Evolutionary conservation across 75 land plant genomes (phyloP).

Genomic region (Pinus taeda): DNA sequence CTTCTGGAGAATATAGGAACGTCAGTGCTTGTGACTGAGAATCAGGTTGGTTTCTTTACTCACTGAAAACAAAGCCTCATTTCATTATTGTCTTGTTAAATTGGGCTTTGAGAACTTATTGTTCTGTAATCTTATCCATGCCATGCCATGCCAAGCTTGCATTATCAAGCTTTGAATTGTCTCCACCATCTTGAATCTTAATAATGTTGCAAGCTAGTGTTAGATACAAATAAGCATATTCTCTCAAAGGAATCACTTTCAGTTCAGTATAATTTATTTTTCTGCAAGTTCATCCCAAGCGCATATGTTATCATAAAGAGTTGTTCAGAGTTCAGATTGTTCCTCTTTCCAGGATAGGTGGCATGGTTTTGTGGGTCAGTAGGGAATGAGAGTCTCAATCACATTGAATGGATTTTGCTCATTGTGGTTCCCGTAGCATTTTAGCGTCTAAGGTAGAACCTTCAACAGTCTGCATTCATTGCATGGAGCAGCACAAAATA

Average conservation of each 20-base stretch:
- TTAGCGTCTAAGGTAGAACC: too few species aligned
- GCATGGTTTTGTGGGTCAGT: too few species aligned
- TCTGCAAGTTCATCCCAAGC: not conserved
- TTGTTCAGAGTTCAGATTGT: not conserved
- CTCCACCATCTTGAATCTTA: not conserved
- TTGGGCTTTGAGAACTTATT: not conserved
- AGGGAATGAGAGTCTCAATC: too few species aligned
- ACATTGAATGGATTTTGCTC: too few species aligned
- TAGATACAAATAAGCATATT: not conserved
- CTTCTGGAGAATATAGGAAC: conserved; percentile 91
- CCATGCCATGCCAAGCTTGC: too few species aligned
- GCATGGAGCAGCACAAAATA: too few species aligned
- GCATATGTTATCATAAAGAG: not conserved
- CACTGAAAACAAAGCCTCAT: not conserved
- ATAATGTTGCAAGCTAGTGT: not conserved
- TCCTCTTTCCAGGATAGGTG: too few species aligned
- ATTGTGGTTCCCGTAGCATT: too few species aligned
- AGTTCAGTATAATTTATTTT: not conserved
- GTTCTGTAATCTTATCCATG: not conserved
- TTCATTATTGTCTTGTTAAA: not conserved
- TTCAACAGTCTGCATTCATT: too few species aligned
- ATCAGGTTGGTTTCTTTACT: conserved; percentile 53
- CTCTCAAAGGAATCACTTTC: not conserved
- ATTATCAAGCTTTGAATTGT: not conserved
- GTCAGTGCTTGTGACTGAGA: conserved; percentile 67